These are phyloP conservation scores for Neopestalotiopsis clavispora DNA, from an alignment of 2,329 filamentous ascomycete species.

Conservation along the genomic window DNA sequence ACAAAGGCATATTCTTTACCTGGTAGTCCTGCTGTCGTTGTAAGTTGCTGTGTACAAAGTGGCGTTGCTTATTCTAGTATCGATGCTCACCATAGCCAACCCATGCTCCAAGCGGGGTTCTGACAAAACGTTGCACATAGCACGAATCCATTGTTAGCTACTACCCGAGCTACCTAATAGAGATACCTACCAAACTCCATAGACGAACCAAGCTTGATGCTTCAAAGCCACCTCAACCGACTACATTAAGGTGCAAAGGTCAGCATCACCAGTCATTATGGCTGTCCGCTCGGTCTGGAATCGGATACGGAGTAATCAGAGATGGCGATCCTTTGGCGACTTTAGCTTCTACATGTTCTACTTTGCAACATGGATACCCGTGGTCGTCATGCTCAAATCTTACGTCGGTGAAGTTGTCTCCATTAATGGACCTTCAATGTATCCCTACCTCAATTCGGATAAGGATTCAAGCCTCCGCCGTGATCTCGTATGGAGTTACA, in stretches of 20 bases:
- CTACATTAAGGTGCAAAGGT: neutral
- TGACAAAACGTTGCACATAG: neutral
- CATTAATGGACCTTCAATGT: slow-evolving; percentile 73
- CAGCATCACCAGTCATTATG: slow-evolving; percentile 33
- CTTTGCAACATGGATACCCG: slow-evolving; percentile 66
- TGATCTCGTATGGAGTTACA: slow-evolving; percentile 64
- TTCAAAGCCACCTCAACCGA: neutral
- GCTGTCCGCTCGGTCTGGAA: slow-evolving; percentile 42
- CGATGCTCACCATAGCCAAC: too few relatives aligned
- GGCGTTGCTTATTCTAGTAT: neutral
- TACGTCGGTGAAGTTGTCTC: slow-evolving; percentile 63
- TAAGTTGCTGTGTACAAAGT: neutral
- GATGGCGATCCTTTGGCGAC: slow-evolving; percentile 28
- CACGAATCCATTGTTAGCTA: too few relatives aligned
- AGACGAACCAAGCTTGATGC: neutral
- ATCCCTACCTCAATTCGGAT: slow-evolving; percentile 74
- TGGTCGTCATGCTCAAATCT: slow-evolving; percentile 64
- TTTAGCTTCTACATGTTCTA: slow-evolving; percentile 54
- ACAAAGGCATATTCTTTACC: too few relatives aligned
- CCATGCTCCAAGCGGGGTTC: neutral
- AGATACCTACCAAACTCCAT: neutral
- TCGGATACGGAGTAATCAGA: slow-evolving; percentile 22
- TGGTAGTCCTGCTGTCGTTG: too few relatives aligned
- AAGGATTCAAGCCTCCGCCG: slow-evolving; percentile 58
- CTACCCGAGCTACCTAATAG: too few relatives aligned